These are phyloP conservation scores for Monosporozyma solicola DNA, from an alignment of 805 yeast genomes.

Conservation along the genomic window DNA sequence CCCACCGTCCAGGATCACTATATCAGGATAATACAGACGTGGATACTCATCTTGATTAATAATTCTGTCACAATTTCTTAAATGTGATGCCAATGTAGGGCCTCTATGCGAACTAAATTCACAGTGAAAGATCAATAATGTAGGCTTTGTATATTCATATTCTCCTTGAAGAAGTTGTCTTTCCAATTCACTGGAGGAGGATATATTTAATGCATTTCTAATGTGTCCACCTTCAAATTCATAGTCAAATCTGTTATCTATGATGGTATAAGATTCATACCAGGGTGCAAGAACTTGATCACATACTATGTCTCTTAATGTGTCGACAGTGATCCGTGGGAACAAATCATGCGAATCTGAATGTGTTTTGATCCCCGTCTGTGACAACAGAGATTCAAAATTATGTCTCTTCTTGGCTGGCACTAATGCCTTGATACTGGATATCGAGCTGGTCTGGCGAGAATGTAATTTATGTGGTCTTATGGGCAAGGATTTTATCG, in stretches of 20 bases:
- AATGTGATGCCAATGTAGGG: conserved; percentile 84
- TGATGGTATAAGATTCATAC: conserved; percentile 49
- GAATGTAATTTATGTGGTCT: not conserved
- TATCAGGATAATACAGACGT: conserved; percentile 74
- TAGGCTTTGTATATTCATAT: conserved; percentile 10
- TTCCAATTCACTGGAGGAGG: conserved; percentile 62
- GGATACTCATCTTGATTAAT: conserved; percentile 73
- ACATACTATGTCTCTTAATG: conserved; percentile 33
- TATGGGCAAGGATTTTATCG: not conserved
- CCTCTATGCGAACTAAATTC: conserved; percentile 90
- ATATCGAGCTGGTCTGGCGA: not conserved
- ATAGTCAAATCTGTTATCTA: conserved; percentile 90
- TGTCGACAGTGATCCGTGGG: conserved; percentile 37
- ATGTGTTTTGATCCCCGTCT: conserved; percentile 34
- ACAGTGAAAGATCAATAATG: conserved; percentile 79
- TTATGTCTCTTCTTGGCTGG: not conserved
- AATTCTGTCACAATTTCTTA: conserved; percentile 74
- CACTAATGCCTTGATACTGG: not conserved
- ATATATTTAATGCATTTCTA: conserved; percentile 67
- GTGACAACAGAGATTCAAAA: not conserved
- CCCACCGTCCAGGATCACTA: conserved; percentile 84
- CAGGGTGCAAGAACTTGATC: conserved; percentile 32
- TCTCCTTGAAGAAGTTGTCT: conserved; percentile 30
- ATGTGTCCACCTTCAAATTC: conserved; percentile 94
- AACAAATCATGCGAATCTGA: conserved; percentile 38